Conservation (phyloP, 2,329 filamentous ascomycete genomes). For the Fusarium pseudograminearum region DNA sequence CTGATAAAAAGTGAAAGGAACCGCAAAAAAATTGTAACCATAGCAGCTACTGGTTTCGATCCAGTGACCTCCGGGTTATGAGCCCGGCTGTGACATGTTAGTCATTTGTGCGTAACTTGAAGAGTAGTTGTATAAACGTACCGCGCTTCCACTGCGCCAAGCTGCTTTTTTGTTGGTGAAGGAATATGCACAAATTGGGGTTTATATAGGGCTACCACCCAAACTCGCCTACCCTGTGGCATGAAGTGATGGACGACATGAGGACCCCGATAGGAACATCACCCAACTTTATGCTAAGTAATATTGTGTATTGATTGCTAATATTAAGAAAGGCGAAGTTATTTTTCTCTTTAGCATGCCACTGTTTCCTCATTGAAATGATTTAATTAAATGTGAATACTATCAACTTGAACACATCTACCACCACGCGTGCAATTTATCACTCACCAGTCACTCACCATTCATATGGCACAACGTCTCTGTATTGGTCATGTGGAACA, state of each 20-base stretch:
- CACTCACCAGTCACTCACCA: neutral
- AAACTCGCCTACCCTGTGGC: neutral
- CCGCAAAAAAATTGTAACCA: conserved; percentile 8
- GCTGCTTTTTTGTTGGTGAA: conserved; percentile 9
- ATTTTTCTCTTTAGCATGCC: neutral
- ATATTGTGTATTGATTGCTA: neutral
- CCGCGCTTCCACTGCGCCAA: conserved; percentile 15
- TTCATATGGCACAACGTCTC: neutral
- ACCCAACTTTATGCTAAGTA: neutral
- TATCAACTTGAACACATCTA: neutral
- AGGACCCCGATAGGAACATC: neutral
- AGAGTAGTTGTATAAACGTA: conserved; percentile 4
- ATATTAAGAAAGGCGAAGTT: too few relatives aligned
- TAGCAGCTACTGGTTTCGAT: conserved; percentile 23
- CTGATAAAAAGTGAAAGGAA: neutral
- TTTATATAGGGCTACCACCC: neutral
- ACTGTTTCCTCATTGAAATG: neutral
- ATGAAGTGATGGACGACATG: neutral
- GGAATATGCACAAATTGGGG: neutral
- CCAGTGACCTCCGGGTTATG: conserved; percentile 41
- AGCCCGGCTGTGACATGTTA: conserved; percentile 36
- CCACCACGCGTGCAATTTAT: too few relatives aligned
- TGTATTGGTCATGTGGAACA: neutral
- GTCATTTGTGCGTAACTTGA: neutral
- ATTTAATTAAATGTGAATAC: neutral